A percentile compares a stretch with the other conserved stretches of the same genome.
These are phyloP conservation scores for Trichoderma semiorbis DNA, from an alignment of 2,329 filamentous ascomycete species.

Conservation along the genomic window DNA sequence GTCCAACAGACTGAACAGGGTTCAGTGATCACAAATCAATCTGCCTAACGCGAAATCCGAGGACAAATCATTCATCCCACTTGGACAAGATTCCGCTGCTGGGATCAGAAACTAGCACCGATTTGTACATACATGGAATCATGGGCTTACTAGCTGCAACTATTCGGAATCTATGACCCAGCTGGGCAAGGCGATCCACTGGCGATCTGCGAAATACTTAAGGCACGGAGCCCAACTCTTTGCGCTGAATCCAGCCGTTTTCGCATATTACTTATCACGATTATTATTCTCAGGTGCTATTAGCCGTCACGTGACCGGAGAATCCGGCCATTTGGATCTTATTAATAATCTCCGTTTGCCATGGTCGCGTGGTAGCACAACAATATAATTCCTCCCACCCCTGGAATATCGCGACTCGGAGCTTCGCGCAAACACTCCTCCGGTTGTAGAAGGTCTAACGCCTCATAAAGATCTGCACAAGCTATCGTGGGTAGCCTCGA, in stretches of 20 bases:
- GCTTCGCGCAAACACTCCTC: background rate
- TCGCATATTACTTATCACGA: background rate
- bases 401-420: background rate
- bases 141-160: background rate
- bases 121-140: background rate
- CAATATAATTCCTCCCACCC: background rate
- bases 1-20: background rate
- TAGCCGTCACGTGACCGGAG: background rate
- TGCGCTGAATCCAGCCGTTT: background rate
- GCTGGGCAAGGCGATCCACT: background rate
- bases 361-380: background rate
- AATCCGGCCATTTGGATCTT: background rate
- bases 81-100: background rate
- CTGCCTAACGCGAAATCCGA: background rate
- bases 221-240: background rate
- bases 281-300: background rate
- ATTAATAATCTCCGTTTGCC: conserved; percentile 7
- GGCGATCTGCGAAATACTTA: background rate
- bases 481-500: background rate
- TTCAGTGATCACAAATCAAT: background rate
- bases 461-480: background rate
- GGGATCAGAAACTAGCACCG: background rate
- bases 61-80: background rate
- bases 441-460: background rate
- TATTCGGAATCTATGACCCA: background rate